phyloP scores from a whole-genome alignment of 2,329 filamentous ascomycete species.

The Bipolaris gigantea region DNA sequence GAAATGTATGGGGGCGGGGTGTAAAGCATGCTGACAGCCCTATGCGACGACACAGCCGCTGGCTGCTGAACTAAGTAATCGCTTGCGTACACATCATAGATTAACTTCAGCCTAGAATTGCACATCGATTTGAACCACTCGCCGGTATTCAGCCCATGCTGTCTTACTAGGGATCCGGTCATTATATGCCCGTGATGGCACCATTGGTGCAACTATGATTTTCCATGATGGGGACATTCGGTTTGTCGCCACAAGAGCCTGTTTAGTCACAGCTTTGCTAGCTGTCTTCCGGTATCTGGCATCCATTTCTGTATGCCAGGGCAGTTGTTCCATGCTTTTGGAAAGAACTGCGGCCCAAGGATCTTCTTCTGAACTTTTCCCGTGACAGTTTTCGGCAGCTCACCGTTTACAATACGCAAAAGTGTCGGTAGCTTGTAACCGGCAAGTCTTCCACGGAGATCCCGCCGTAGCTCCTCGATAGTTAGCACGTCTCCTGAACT shows the following conservation, averaged over 20 bases:
- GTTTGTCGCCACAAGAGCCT: not conserved
- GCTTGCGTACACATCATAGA: not conserved
- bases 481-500: constrained; percentile 30
- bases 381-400: constrained; percentile 54
- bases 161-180: not conserved
- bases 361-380: constrained; percentile 57
- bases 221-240: not conserved
- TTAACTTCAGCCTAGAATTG: not conserved
- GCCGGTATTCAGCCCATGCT: not conserved
- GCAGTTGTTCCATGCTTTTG: constrained; percentile 22
- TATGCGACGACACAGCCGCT: not conserved
- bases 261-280: constrained; percentile 27
- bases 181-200: not conserved
- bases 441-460: constrained; percentile 50
- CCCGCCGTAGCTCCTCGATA: constrained; percentile 48
- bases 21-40: not conserved
- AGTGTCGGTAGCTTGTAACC: constrained; percentile 55
- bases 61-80: not conserved
- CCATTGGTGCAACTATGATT: not conserved
- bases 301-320: constrained; percentile 39
- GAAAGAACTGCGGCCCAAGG: constrained; percentile 47
- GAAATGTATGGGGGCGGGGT: not conserved
- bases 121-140: not conserved
- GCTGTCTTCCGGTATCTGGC: constrained; percentile 7
- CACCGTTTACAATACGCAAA: constrained; percentile 48